A percentile compares a stretch with the other conserved stretches of the same genome.
Conservation (phyloP, 2,329 filamentous ascomycete species). For the Verticillium nubilum region DNA sequence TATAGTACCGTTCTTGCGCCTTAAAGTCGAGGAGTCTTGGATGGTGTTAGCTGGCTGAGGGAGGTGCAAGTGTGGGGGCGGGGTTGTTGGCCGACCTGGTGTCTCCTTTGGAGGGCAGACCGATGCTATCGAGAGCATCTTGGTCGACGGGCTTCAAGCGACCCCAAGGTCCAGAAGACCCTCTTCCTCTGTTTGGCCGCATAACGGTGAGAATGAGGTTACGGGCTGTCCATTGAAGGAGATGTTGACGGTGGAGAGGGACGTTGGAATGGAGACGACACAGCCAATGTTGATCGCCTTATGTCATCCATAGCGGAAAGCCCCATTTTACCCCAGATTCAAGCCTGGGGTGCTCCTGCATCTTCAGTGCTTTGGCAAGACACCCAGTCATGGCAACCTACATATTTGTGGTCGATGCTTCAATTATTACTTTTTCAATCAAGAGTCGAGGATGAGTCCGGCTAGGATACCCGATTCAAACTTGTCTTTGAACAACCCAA, state of each 20-base stretch:
- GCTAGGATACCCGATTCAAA: too few relatives aligned
- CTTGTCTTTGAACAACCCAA: background rate
- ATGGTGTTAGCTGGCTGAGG: constrained; percentile 1
- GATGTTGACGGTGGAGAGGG: background rate
- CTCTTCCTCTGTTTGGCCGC: constrained; percentile 8
- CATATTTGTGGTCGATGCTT: too few relatives aligned
- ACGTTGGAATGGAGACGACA: background rate
- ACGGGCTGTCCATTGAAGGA: background rate
- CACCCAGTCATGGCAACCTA: background rate
- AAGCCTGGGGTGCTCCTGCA: background rate
- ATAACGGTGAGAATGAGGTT: background rate
- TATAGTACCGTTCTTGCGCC: constrained; percentile 80
- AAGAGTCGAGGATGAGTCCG: too few relatives aligned
- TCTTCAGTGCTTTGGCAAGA: background rate
- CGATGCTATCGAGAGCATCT: constrained; percentile 76
- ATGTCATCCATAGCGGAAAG: background rate
- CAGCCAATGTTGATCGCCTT: background rate
- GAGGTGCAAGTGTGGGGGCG: background rate
- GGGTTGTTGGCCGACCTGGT: constrained; percentile 54
- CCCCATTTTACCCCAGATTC: background rate
- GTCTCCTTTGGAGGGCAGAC: constrained; percentile 88
- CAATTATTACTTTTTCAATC: too few relatives aligned
- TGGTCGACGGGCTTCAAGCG: constrained; percentile 67
- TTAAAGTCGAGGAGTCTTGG: constrained; percentile 65
- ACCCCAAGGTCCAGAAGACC: constrained; percentile 54